A percentile compares a stretch with the other conserved stretches of the same genome.
Conservation (phyloP, 2,329 filamentous ascomycete species). For the Trichoderma gracile region DNA sequence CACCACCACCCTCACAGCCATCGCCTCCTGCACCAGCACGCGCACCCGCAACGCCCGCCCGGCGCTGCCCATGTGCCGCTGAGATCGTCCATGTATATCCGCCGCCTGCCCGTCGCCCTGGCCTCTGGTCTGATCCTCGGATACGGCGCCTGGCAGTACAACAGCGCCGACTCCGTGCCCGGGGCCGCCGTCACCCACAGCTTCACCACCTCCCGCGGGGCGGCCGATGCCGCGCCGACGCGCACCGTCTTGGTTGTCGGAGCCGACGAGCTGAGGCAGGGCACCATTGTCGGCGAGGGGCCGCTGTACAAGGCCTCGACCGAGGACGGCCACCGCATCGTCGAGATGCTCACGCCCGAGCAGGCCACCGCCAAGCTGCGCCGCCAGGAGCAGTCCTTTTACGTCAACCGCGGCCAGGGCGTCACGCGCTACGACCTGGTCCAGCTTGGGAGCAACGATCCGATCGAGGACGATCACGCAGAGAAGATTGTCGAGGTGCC, state of each 20-base stretch:
- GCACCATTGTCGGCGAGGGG: constrained; percentile 79
- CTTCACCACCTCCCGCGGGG: constrained; percentile 44
- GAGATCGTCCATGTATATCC: constrained; percentile 73
- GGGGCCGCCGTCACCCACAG: constrained; percentile 42
- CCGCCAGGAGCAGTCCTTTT: constrained; percentile 86
- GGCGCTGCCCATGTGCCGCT: constrained; percentile 53
- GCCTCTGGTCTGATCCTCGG: constrained; percentile 68
- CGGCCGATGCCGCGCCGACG: constrained; percentile 48
- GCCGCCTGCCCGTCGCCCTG: constrained; percentile 65
- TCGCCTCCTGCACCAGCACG: too few relatives aligned
- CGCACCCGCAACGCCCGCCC: constrained; percentile 31
- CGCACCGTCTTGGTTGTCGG: constrained; percentile 82
- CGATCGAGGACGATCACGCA: constrained; percentile 96
- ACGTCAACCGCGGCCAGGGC: constrained; percentile 84
- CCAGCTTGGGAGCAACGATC: constrained; percentile 93
- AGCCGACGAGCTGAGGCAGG: constrained; percentile 86
- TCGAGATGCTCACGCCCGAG: constrained; percentile 96
- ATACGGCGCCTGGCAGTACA: constrained; percentile 77
- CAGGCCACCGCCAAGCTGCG: constrained; percentile 89
- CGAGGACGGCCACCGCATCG: constrained; percentile 77
- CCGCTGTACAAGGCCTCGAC: constrained; percentile 87
- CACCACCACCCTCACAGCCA: constrained; percentile 34
- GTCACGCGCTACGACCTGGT: constrained; percentile 94
- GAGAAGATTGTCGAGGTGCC: constrained; percentile 97
- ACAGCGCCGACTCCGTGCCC: constrained; percentile 40